Base-by-base conservation (phyloP, 768 basidiomycete genomes). In the Cystobasidiopsis lactophilus region DNA sequence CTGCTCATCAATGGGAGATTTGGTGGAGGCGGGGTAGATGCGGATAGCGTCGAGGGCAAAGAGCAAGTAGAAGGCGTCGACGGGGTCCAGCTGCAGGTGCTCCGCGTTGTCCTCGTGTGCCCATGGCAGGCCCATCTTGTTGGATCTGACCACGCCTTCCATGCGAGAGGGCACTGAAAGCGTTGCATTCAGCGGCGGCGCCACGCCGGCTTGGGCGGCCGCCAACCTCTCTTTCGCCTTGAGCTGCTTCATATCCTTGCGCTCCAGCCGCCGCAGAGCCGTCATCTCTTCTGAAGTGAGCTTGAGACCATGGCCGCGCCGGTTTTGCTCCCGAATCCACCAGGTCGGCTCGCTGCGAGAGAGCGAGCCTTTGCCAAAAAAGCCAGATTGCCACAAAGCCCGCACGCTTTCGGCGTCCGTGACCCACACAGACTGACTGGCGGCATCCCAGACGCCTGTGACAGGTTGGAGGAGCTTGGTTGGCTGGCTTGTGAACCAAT, bases 331-430 rank as follows among this genome's bases (percentile, higher is more conserved):
- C 43, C 93, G 71, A 19, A 78, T 75, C 54, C 79, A 70, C 93
- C 93, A 98, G 52, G 77, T 85, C 7, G 91, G 89, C 66, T 98
- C 93, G 66, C 88, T 93, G 53, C 93, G 69, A 38, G 85, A 89
- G 50, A 98, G 70, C 63, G 82, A 82, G 1, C 93, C 93, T 66
- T 98, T 98, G 23, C 93, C 93, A 65, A 96, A 98, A 69, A 96
- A 95, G 0, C 93, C 93, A 55, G 82, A 69, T 43, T 75, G 71
- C 83, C 93, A 98, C 35, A 96, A 72, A 3, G 79, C 68, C 57
- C 71, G 71, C 40, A 77, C 76, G 63, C 86, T 77, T 23, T 67
- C 71, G 26, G 70, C 66, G 53, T 78, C 73, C 0, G 74, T 69
- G 2, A 96, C 73, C 86, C 86, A 93, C 9, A 95, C 82, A 0